Base-by-base conservation (phyloP, 2,329 filamentous ascomycete genomes). In the Talaromyces sp. region DNA sequence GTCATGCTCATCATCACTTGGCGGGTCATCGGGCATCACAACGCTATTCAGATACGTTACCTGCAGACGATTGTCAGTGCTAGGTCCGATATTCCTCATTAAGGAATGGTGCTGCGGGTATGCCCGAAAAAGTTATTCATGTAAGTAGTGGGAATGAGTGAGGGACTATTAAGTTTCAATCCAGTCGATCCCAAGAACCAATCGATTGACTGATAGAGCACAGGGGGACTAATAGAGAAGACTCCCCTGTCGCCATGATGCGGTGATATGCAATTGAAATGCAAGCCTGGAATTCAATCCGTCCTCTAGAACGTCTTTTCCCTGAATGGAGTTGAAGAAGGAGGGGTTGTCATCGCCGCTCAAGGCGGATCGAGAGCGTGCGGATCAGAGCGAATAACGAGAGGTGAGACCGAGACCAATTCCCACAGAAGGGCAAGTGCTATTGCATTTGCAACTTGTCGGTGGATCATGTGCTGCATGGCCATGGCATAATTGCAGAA, bases 11-110 rank as follows among this genome's bases (percentile, higher is more conserved):
- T 50, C 39, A 54, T 52, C 61, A 27, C 58, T 65, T 48, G 45
- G 50, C 54, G 52, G 64, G 64, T 62, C 64, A 50, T 92, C 90
- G 3, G 90, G 90, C 88, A 90, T 90, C 65, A 91, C 88, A 50
- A 90, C 83, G 65, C 82, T 85, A 72, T 92, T 93, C 66, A 92
- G 75, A 76, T 90, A 91, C 35, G 87, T 86, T 62, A 92, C 81
- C 89, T 91, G 70, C 56, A 60, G 16, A 41, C 47, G 19, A 56
- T 43, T 45, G 45, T 64, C 43, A 64, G 56, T 60, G 45, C 54
- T 22, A 62, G 57, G 54, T 64, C 65, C 47, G 31, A 62, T 58
- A 57, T 60, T 41, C 24, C 50, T 60, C 47, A 24, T 61, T 45
- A 24, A 62, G 35, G 63, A 56, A 61, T 52, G 47, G 58, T 62